phyloP scores from a whole-genome alignment of 2,329 filamentous ascomycete species.

The Fusarium goolgardi region DNA sequence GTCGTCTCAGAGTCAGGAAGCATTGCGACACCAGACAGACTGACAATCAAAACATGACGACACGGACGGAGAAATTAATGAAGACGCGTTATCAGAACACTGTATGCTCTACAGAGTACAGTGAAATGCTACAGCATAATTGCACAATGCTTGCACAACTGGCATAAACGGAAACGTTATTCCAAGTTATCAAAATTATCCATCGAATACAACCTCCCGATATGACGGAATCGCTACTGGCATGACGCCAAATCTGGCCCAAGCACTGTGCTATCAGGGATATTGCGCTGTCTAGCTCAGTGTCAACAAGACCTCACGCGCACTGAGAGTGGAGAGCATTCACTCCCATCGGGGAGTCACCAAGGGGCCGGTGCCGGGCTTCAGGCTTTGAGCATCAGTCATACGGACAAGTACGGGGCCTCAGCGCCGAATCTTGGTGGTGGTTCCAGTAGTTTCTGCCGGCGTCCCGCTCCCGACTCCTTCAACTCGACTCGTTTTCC shows the following conservation, averaged over 20 bases:
- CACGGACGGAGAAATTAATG: constrained; percentile 10
- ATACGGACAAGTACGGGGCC: constrained; percentile 38
- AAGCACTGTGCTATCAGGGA: constrained; percentile 34
- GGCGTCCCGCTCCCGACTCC: constrained; percentile 22
- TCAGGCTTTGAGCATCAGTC: constrained; percentile 29
- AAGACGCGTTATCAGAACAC: constrained; percentile 33
- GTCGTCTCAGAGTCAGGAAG: constrained; percentile 42
- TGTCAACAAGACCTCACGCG: constrained; percentile 24
- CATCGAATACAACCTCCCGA: constrained; percentile 7
- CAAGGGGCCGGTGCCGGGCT: constrained; percentile 39
- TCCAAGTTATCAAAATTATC: constrained; percentile 23
- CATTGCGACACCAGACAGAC: constrained; percentile 30
- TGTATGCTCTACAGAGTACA: constrained; percentile 21
- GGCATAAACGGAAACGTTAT: constrained; percentile 11
- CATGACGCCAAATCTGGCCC: constrained; percentile 26
- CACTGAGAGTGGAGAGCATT: constrained; percentile 34
- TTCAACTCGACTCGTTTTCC: constrained; percentile 2
- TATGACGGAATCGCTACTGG: constrained; percentile 38
- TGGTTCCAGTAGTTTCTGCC: constrained; percentile 44
- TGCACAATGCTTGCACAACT: constrained; percentile 20
- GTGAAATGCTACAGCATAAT: background rate
- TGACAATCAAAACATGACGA: constrained; percentile 37
- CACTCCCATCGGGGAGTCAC: constrained; percentile 35
- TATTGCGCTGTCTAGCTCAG: constrained; percentile 18
- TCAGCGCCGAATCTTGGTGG: constrained; percentile 34